These are phyloP conservation scores for Saposhnikovia divaricata DNA, from an alignment of 129 eudicot genomes.

Conservation along the genomic window DNA sequence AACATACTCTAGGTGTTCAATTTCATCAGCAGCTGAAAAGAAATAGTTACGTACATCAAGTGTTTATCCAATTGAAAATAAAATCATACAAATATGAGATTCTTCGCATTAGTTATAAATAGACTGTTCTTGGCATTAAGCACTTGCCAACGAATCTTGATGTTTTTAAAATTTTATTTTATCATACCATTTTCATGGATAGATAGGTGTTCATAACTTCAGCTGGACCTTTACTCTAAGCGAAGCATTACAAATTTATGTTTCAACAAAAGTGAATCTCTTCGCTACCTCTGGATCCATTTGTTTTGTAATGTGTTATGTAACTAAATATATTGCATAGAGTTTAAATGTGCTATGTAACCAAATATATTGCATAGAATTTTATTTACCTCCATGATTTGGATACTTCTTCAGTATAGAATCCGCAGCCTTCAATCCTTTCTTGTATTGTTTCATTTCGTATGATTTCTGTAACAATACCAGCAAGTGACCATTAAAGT, in stretches of 20 bases:
- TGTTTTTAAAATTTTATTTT: neutral
- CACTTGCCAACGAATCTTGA: too few species aligned
- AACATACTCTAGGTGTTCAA: too few species aligned
- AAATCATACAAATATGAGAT: neutral
- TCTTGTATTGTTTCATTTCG: slow-evolving; percentile 73
- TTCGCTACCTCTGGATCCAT: neutral
- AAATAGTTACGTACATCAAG: slow-evolving; percentile 15
- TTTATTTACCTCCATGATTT: too few species aligned
- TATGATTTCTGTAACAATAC: slow-evolving; percentile 75
- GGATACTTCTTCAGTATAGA: too few species aligned
- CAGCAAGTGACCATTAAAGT: neutral
- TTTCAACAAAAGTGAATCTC: neutral
- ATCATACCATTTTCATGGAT: neutral
- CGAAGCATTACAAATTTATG: neutral
- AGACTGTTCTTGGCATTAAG: neutral
- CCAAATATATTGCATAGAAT: too few species aligned
- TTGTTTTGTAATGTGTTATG: neutral
- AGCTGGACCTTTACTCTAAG: neutral
- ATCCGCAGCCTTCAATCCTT: too few species aligned
- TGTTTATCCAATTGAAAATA: neutral
- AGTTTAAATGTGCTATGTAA: too few species aligned
- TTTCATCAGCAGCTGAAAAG: slow-evolving; percentile 84
- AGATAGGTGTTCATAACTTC: neutral
- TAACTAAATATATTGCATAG: too few species aligned
- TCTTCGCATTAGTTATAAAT: neutral